A percentile compares a stretch with the other conserved stretches of the same genome.
These are phyloP conservation scores for Diospyros kaki DNA, from an alignment of 148 eudicot species.

Conservation along the genomic window DNA sequence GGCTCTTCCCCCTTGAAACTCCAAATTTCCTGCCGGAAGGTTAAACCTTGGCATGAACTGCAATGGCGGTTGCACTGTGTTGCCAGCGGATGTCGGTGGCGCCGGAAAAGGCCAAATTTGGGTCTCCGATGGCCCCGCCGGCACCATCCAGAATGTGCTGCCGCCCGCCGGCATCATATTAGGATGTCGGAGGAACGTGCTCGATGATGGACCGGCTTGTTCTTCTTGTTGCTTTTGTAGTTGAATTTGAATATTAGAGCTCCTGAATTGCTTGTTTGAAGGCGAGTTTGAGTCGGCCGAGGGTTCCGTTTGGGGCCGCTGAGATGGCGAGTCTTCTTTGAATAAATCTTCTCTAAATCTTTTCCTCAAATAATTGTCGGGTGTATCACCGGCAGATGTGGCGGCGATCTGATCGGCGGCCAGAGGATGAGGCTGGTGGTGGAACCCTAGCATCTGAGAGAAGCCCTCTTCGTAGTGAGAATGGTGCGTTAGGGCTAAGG, in stretches of 20 bases:
- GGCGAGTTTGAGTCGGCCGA: conserved; percentile 24
- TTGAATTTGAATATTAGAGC: conserved; percentile 1
- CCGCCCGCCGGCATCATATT: conserved; percentile 40
- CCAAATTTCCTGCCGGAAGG: conserved; percentile 31
- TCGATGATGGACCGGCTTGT: conserved; percentile 23
- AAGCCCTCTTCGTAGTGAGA: conserved; percentile 35
- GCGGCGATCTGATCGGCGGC: conserved; percentile 27
- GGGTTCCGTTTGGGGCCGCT: conserved; percentile 13
- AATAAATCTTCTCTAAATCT: conserved; percentile 55
- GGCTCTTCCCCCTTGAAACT: conserved; percentile 38
- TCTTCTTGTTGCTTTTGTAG: conserved; percentile 21
- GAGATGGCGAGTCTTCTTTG: conserved; percentile 29
- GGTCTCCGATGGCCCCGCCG: conserved; percentile 19
- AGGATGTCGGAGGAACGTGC: conserved; percentile 14
- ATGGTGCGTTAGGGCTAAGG: conserved; percentile 32
- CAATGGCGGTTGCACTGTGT: conserved; percentile 34
- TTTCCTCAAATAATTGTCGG: conserved; percentile 36
- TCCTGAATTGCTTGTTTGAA: conserved; percentile 27
- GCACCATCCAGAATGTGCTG: conserved; percentile 54
- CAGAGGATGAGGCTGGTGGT: conserved; percentile 32
- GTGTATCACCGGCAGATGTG: conserved; percentile 21
- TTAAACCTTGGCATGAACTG: conserved; percentile 53
- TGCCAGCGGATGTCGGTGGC: conserved; percentile 11
- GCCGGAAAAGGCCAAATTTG: conserved; percentile 47
- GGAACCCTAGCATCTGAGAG: conserved; percentile 57